These are phyloP conservation scores for Aspergillus tubingensis DNA, from an alignment of 2,329 filamentous ascomycete genomes.

Conservation along the genomic window DNA sequence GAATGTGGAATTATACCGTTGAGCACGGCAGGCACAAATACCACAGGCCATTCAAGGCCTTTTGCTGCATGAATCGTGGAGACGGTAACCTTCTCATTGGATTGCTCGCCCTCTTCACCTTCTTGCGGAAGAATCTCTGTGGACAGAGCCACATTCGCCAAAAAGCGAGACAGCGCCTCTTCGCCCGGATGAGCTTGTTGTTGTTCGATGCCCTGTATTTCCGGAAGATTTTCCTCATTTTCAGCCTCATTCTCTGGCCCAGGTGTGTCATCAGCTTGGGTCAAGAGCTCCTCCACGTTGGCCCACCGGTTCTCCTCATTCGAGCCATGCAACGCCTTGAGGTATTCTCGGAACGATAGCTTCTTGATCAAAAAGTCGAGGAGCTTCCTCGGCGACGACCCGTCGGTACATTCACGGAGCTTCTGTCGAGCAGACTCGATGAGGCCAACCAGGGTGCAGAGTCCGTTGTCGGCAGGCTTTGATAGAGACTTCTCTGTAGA, in stretches of 20 bases:
- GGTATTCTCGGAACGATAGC: slow-evolving; percentile 71
- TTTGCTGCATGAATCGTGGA: slow-evolving; percentile 97
- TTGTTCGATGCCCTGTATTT: slow-evolving; percentile 72
- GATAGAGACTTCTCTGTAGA: slow-evolving; percentile 57
- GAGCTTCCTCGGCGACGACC: slow-evolving; percentile 47
- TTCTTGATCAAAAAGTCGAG: slow-evolving; percentile 63
- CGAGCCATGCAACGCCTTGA: slow-evolving; percentile 70
- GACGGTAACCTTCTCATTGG: slow-evolving; percentile 70
- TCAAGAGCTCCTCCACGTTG: slow-evolving; percentile 86
- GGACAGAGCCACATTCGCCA: slow-evolving; percentile 88
- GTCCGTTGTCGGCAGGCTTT: slow-evolving; percentile 57
- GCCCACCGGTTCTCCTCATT: slow-evolving; percentile 79
- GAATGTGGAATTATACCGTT: slow-evolving; percentile 89
- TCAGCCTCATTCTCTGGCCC: slow-evolving; percentile 55
- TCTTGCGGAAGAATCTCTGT: slow-evolving; percentile 62
- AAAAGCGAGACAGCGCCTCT: slow-evolving; percentile 73
- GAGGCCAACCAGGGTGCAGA: slow-evolving; percentile 61
- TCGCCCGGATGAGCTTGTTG: slow-evolving; percentile 51
- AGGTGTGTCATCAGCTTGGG: slow-evolving; percentile 72
- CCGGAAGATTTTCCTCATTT: slow-evolving; percentile 57
- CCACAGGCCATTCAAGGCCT: slow-evolving; percentile 92
- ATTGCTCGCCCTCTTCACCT: slow-evolving; percentile 58
- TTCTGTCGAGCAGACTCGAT: slow-evolving; percentile 61
- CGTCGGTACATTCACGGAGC: slow-evolving; percentile 48
- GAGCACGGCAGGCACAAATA: slow-evolving; percentile 89